phyloP scores from a whole-genome alignment of 768 basidiomycete genomes.

The Suillus paluster region DNA sequence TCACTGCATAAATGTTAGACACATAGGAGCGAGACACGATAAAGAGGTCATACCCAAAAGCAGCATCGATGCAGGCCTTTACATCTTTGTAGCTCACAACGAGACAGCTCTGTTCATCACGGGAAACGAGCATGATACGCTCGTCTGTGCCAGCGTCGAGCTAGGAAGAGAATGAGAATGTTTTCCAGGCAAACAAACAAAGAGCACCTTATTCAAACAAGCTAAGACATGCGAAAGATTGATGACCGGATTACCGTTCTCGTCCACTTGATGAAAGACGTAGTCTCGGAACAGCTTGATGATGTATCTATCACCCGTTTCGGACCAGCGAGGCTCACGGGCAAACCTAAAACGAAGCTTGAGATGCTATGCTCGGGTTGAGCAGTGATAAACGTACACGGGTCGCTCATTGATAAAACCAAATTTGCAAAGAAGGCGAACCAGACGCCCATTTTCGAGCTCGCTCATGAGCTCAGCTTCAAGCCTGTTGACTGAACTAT shows the following conservation, averaged over 20 bases:
- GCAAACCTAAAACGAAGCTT: slow-evolving; percentile 70
- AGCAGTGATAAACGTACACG: slow-evolving; percentile 64
- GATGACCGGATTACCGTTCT: slow-evolving; percentile 85
- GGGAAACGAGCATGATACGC: slow-evolving; percentile 89
- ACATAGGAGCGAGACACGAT: not conserved
- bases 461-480: slow-evolving; percentile 87
- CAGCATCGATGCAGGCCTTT: slow-evolving; percentile 81
- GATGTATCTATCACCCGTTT: slow-evolving; percentile 97
- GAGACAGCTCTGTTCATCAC: slow-evolving; percentile 96
- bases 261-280: slow-evolving; percentile 97
- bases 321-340: slow-evolving; percentile 96
- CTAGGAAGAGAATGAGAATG: slow-evolving; percentile 41
- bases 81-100: slow-evolving; percentile 94
- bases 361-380: not conserved
- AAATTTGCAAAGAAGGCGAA: slow-evolving; percentile 89
- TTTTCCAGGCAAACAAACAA: not conserved
- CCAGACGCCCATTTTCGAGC: slow-evolving; percentile 91
- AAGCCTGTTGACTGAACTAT: slow-evolving; percentile 77
- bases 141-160: slow-evolving; percentile 95
- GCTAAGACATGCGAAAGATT: slow-evolving; percentile 91
- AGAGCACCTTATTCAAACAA: slow-evolving; percentile 87
- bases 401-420: slow-evolving; percentile 99
- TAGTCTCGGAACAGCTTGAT: slow-evolving; percentile 98
- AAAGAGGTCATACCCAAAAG: slow-evolving; percentile 66
- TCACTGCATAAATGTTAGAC: slow-evolving; percentile 43